phyloP scores from a whole-genome alignment of 2,329 filamentous ascomycete species.

The Cercospora sesami region DNA sequence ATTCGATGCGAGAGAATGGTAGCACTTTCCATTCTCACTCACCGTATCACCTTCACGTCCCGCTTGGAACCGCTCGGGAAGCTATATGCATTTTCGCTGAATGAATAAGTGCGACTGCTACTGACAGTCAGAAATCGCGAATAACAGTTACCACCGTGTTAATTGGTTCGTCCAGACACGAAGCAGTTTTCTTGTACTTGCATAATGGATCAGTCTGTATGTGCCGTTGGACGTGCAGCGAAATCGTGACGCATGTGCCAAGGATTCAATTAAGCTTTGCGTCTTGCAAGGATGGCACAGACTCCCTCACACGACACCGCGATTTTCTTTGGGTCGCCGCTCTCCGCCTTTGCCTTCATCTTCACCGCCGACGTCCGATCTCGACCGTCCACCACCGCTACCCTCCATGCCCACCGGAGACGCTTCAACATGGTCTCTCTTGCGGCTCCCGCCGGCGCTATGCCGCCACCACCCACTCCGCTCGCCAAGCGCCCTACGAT shows the following conservation, averaged over 20 bases:
- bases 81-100: not conserved
- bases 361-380: slow-evolving; percentile 5
- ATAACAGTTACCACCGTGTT: not conserved
- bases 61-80: not conserved
- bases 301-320: slow-evolving; percentile 9
- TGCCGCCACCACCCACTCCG: slow-evolving; percentile 39
- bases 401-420: slow-evolving; percentile 17
- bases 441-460: slow-evolving; percentile 33
- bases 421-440: slow-evolving; percentile 38
- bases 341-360: not conserved
- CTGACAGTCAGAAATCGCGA: not conserved
- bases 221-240: not conserved
- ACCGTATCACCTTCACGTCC: not conserved
- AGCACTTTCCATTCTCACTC: not conserved
- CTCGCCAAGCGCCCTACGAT: slow-evolving; percentile 36
- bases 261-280: not conserved
- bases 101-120: not conserved
- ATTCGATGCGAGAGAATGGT: not conserved
- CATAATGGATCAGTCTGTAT: not conserved
- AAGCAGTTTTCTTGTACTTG: not conserved
- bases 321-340: slow-evolving; percentile 1
- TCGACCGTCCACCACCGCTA: not conserved
- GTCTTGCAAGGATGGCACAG: slow-evolving; percentile 4
- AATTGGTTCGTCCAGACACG: not conserved
- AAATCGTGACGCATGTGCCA: not conserved